These are phyloP conservation scores for Furculomyces boomerangus DNA, from an alignment of 371 early-diverging fungal species.

Conservation along the genomic window DNA sequence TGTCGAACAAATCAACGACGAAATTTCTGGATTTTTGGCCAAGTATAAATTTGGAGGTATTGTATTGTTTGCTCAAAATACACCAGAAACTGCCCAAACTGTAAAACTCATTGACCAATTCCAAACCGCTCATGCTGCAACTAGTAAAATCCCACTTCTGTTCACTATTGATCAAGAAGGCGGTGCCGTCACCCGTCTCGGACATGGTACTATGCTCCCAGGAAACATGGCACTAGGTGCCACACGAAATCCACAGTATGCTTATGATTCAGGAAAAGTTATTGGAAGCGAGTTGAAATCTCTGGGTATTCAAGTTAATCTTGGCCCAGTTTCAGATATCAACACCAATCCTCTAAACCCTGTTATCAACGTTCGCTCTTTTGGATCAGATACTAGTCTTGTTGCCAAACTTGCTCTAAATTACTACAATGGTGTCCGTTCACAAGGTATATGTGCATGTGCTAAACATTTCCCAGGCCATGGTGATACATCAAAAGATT, in stretches of 20 bases:
- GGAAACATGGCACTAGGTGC: slow-evolving; percentile 4
- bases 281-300: not conserved
- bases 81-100: not conserved
- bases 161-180: slow-evolving; percentile 2
- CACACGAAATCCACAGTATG: not conserved
- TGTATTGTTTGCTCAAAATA: slow-evolving; percentile 4
- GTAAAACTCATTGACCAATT: not conserved
- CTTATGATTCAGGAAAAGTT: not conserved
- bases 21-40: not conserved
- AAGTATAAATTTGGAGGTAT: slow-evolving; percentile 5
- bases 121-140: not conserved
- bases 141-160: not conserved
- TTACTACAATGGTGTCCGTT: not conserved
- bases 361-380: slow-evolving; percentile 3
- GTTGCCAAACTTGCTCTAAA: not conserved
- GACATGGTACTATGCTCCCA: not conserved
- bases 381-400: not conserved
- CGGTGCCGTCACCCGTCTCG: not conserved
- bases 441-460: not conserved
- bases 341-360: not conserved
- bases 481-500: slow-evolving; percentile 32
- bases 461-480: slow-evolving; percentile 22
- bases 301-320: not conserved
- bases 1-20: not conserved
- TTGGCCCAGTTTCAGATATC: not conserved